Conservation (phyloP, 192 early-diverging fungal species). For the Spinellus fusiger region DNA sequence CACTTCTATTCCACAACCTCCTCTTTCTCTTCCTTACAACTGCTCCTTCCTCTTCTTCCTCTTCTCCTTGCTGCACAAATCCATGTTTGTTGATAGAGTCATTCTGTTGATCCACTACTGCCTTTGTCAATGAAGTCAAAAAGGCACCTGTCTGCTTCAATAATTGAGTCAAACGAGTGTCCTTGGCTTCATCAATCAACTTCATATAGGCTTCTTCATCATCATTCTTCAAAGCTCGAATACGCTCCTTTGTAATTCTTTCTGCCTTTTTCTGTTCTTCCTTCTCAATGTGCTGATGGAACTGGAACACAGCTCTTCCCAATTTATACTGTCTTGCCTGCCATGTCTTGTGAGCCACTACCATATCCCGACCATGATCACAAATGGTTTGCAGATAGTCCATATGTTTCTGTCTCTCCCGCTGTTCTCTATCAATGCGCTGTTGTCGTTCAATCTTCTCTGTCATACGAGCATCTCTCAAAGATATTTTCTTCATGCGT, state of each 20-base stretch:
- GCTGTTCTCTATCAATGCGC: constrained; percentile 77
- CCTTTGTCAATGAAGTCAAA: constrained; percentile 78
- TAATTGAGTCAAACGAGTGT: constrained; percentile 90
- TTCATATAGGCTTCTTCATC: constrained; percentile 98
- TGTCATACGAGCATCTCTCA: constrained; percentile 79
- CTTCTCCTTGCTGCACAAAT: constrained; percentile 28
- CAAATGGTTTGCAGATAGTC: constrained; percentile 77
- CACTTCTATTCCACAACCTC: no score
- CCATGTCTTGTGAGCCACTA: constrained; percentile 58
- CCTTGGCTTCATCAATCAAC: constrained; percentile 92
- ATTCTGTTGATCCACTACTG: constrained; percentile 79
- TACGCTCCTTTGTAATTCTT: constrained; percentile 87
- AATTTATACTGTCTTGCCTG: constrained; percentile 66
- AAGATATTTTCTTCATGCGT: constrained; percentile 75
- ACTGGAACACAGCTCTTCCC: constrained; percentile 70
- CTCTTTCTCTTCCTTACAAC: constrained; percentile 22
- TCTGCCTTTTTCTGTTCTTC: constrained; percentile 91
- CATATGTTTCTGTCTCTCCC: constrained; percentile 78
- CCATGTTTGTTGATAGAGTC: constrained; percentile 34
- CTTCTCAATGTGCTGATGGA: constrained; percentile 81
- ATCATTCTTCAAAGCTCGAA: constrained; percentile 92
- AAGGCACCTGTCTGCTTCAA: constrained; percentile 87
- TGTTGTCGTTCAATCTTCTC: constrained; percentile 87
- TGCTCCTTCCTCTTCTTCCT: constrained; percentile 30
- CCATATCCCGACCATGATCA: constrained; percentile 67